These are phyloP conservation scores for Starmera stellimalicola DNA, from an alignment of 1,139 yeast species.

Conservation along the genomic window DNA sequence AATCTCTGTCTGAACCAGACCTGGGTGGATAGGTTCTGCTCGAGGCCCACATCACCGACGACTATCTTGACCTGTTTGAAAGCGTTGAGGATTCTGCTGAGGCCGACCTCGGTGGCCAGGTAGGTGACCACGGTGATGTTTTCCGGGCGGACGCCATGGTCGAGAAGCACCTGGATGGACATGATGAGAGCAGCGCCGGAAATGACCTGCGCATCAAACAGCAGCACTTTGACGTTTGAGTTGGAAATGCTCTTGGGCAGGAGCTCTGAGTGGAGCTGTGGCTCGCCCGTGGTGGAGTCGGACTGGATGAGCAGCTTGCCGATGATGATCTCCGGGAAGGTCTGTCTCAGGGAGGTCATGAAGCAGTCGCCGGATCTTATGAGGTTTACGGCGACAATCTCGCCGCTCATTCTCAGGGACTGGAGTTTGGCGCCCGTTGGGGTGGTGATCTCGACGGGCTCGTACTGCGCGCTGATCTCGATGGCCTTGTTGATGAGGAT, in stretches of 20 bases:
- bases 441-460: slow-evolving; percentile 28
- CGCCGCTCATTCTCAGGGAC: slow-evolving; percentile 36
- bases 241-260: slow-evolving; percentile 33
- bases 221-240: slow-evolving; percentile 38
- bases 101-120: slow-evolving; percentile 72
- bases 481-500: slow-evolving; percentile 61
- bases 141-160: slow-evolving; percentile 59
- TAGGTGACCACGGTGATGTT: slow-evolving; percentile 65
- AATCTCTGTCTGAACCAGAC: slow-evolving; percentile 57
- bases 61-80: slow-evolving; percentile 61
- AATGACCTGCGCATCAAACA: slow-evolving; percentile 81
- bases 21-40: slow-evolving; percentile 18
- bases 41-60: slow-evolving; percentile 53
- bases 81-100: slow-evolving; percentile 66
- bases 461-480: slow-evolving; percentile 31
- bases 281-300: slow-evolving; percentile 85
- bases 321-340: slow-evolving; percentile 66
- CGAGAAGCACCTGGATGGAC: slow-evolving; percentile 84
- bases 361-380: slow-evolving; percentile 93
- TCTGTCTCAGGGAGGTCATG: slow-evolving; percentile 62
- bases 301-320: slow-evolving; percentile 86
- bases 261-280: slow-evolving; percentile 72
- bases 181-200: slow-evolving; percentile 92
- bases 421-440: slow-evolving; percentile 30
- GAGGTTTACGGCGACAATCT: slow-evolving; percentile 64